These are phyloP conservation scores for Phytophthora citricola DNA, from an alignment of 352 stramenopile species.

Conservation along the genomic window DNA sequence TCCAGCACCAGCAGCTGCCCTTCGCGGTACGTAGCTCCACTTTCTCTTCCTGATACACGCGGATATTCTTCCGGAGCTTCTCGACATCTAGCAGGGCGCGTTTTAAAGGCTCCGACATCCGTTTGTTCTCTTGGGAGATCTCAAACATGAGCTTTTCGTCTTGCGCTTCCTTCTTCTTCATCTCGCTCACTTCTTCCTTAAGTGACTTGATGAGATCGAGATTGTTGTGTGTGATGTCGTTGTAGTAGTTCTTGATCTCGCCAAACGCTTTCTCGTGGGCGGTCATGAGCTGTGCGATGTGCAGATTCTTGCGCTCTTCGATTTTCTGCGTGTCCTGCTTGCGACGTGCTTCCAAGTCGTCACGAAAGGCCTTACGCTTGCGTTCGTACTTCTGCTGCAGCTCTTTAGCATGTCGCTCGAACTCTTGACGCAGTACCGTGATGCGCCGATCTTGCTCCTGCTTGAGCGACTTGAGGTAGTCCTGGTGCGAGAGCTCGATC, in stretches of 20 bases:
- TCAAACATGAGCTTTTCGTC: slow-evolving; percentile 96
- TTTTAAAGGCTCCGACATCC: slow-evolving; percentile 95
- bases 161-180: slow-evolving; percentile 95
- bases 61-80: slow-evolving; percentile 68
- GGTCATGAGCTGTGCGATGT: slow-evolving; percentile 94
- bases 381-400: slow-evolving; percentile 90
- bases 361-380: slow-evolving; percentile 81
- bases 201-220: slow-evolving; percentile 96
- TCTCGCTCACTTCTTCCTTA: slow-evolving; percentile 95
- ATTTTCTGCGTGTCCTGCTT: slow-evolving; percentile 91
- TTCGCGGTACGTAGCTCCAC: slow-evolving; percentile 71
- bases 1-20: slow-evolving; percentile 88
- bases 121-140: slow-evolving; percentile 95
- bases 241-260: slow-evolving; percentile 98
- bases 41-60: slow-evolving; percentile 76
- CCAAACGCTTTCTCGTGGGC: slow-evolving; percentile 94
- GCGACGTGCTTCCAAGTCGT: slow-evolving; percentile 81
- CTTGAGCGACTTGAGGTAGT: slow-evolving; percentile 93
- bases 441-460: slow-evolving; percentile 94
- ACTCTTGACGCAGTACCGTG: slow-evolving; percentile 91
- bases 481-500: slow-evolving; percentile 92
- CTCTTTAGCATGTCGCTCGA: slow-evolving; percentile 91
- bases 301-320: slow-evolving; percentile 93
- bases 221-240: slow-evolving; percentile 97
- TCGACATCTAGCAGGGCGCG: slow-evolving; percentile 85